phyloP scores from a whole-genome alignment of 805 yeast genomes.

The Barnettozyma californica region DNA sequence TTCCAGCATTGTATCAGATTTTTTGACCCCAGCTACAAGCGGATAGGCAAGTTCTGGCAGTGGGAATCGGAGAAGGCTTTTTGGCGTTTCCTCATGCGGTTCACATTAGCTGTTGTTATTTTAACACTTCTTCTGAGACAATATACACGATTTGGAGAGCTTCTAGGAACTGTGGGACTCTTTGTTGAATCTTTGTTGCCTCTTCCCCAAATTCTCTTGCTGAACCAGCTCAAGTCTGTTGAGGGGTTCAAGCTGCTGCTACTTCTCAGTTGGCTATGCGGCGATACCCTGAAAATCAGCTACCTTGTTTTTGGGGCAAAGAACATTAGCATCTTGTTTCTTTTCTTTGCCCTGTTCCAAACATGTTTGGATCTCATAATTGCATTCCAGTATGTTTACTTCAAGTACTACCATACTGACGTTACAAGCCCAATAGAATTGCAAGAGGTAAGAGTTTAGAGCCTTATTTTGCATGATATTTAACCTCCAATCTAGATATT shows the following conservation, averaged over 20 bases:
- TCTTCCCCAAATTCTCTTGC: slow-evolving; percentile 69
- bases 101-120: slow-evolving; percentile 12
- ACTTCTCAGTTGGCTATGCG: slow-evolving; percentile 81
- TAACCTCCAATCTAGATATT: background rate
- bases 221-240: slow-evolving; percentile 59
- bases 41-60: slow-evolving; percentile 79
- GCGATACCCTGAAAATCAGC: slow-evolving; percentile 74
- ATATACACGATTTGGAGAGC: slow-evolving; percentile 36
- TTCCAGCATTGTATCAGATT: slow-evolving; percentile 43
- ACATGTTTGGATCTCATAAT: slow-evolving; percentile 69
- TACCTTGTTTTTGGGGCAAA: slow-evolving; percentile 74
- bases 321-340: slow-evolving; percentile 58
- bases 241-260: slow-evolving; percentile 76
- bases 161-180: slow-evolving; percentile 59
- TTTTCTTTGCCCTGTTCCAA: slow-evolving; percentile 71
- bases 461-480: background rate
- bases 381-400: slow-evolving; percentile 67
- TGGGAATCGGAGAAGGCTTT: slow-evolving; percentile 59
- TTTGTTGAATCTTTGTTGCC: slow-evolving; percentile 71
- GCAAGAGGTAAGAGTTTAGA: slow-evolving; percentile 8
- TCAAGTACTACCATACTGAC: slow-evolving; percentile 35
- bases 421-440: slow-evolving; percentile 8
- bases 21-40: slow-evolving; percentile 63
- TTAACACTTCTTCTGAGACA: slow-evolving; percentile 37
- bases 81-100: slow-evolving; percentile 54